Percentiles rank a stretch among this genome's conserved stretches.
These are phyloP conservation scores for Ophiocordyceps unilateralis DNA, from an alignment of 2,329 filamentous ascomycete species.

Conservation along the genomic window DNA sequence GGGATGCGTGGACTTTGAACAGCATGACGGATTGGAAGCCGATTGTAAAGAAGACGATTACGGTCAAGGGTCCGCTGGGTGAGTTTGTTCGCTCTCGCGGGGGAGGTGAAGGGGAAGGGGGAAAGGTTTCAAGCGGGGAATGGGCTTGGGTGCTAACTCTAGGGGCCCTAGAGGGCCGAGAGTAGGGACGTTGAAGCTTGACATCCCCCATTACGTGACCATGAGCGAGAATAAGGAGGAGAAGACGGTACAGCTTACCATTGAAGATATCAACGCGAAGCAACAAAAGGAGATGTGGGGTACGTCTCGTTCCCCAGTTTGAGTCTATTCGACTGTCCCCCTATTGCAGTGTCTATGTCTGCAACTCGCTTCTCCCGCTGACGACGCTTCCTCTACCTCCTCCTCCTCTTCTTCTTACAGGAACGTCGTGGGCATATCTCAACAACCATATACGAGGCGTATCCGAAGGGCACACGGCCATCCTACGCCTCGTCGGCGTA, in stretches of 20 bases:
- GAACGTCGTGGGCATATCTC: slow-evolving; percentile 77
- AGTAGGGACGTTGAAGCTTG: slow-evolving; percentile 55
- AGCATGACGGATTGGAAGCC: slow-evolving; percentile 42
- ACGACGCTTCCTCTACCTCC: background rate
- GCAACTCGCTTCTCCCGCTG: no score
- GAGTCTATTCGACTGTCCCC: no score
- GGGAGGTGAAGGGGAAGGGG: no score
- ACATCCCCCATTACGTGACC: slow-evolving; percentile 62
- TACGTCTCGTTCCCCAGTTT: no score
- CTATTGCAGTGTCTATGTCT: no score
- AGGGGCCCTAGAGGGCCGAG: background rate
- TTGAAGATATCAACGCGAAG: slow-evolving; percentile 50
- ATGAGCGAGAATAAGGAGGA: slow-evolving; percentile 49
- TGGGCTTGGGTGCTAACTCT: background rate
- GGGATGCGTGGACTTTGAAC: slow-evolving; percentile 38
- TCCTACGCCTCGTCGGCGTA: slow-evolving; percentile 83
- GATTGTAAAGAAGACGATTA: slow-evolving; percentile 48
- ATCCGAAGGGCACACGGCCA: slow-evolving; percentile 87
- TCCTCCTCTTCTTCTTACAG: slow-evolving; percentile 25
- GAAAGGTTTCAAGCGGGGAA: no score
- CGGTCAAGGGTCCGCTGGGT: slow-evolving; percentile 70
- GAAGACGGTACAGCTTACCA: slow-evolving; percentile 48
- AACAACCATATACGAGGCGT: slow-evolving; percentile 86
- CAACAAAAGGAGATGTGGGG: slow-evolving; percentile 95
- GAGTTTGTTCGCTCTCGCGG: slow-evolving; percentile 9